Base-by-base conservation (phyloP, 2,329 filamentous ascomycete genomes). In the Fusarium chlamydosporum region DNA sequence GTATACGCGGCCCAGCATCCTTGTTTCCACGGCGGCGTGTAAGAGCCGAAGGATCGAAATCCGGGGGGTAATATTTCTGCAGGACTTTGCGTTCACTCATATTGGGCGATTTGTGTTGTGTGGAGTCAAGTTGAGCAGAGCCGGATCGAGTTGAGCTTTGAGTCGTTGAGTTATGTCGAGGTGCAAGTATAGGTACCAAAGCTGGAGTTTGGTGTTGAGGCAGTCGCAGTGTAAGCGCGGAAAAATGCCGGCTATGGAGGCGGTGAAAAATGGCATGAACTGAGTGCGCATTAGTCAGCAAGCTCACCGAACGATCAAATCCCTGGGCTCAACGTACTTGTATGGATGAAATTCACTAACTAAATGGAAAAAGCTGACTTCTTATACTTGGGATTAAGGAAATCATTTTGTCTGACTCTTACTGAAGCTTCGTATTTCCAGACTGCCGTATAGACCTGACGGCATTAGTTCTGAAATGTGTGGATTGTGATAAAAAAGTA, bases 71-170 rank as follows among this genome's bases (percentile, higher is more conserved):
- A 78, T 88, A 88, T 77, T 88, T 88, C 67, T 78, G 74, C 80
- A 94, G 85, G 48, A 95, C 92, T 82, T 96, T 96, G 75, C 92
- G 89, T 82, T 96, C 93, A 72, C 92, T 94, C 93, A 96, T 96
- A 74, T 72, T 82, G 81, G 75, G 27, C 65, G 51, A 34, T 18
- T 27, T 31, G 6, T 15, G 2, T 6, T 13, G 11, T 20, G 37
- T 27, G 4, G 16, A 12, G 92, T 94, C 92, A n/a, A n/a, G n/a
- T n/a, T n/a, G n/a, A n/a, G n/a, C n/a, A n/a, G 96, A 95, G 23
- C 23, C 5, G 4, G 23, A 5, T 23, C 23, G 23, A 23, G 74
- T 73, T 82, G 81, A 75, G n/a, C n/a, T n/a, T n/a, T n/a, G n/a
- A n/a, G n/a, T n/a, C n/a, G 75, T 33, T 63, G 43, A 26, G 33